Base-by-base conservation (phyloP, 108 stramenopile species). In the Skeletonema marinoi region DNA sequence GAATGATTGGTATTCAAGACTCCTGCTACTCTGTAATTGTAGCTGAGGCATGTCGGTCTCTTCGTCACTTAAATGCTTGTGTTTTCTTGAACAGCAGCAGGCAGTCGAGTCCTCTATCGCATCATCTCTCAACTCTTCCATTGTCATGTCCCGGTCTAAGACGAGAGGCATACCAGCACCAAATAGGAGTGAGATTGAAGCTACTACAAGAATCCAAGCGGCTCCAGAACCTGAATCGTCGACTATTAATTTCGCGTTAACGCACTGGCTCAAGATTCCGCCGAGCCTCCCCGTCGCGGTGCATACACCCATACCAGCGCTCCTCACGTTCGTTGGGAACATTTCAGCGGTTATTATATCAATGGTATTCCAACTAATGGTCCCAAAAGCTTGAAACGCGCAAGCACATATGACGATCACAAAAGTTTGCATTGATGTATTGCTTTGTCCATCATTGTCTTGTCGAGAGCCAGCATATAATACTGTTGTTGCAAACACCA, bases 251-350 rank as follows among this genome's bases (percentile, higher is more conserved):
- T 59, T 68, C 51, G 88, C 93, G 78, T 89, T 92, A 3, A 88
- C 80, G 56, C 90, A 85, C 80, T 94, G 93, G 3, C 87, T 88
- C n/a, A 92, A 25, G 81, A 94, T 86, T 13, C 90, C 93, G 16
- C 91, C 93, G 41, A 92, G 61, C 17, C 91, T 75, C 14, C 91
- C 93, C 6, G 78, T 74, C 4, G 93, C 91, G 12, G 91, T 89
- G 73, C 93, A 94, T 32, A 92, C 66, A 12, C 91, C 93, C 86
- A 90, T 87, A 6, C 91, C 93, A 4, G 91, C 89, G 39, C 84
- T 82, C 78, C 93, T 67, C 3, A 92, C 90, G 8, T 68, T 13
- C 4, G 93, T 94, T 7, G 93, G 93, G 73, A 92, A 94, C 6
- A 89, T 80, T 66, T 94, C 93, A 19, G 82, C 76, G 1, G 89